Evolutionary conservation across 2,329 filamentous ascomycete species (phyloP), one percentile per base, ranked within the genome.

Genomic region (Pyrenophora teres): DNA sequence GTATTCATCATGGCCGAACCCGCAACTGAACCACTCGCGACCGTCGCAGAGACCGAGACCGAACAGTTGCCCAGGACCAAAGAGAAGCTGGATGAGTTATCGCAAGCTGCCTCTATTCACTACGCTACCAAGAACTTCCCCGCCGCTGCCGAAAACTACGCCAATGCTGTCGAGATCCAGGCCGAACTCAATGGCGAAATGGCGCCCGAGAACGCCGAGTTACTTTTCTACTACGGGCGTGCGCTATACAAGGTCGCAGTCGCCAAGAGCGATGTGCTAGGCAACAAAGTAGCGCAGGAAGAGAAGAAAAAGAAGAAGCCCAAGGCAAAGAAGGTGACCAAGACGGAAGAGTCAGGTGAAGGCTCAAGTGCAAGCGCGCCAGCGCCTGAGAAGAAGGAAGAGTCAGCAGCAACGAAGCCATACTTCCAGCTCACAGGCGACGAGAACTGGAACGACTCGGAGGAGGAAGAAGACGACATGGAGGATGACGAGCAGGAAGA

Each of bases 181-280:
- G 90, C 90, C 51, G 85, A 90, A 72, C 80, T 97, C 72, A 94
- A 97, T 73, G 94, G 93, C 73, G 94, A 97, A 76, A 89, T 95
- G 82, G 86, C 86, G 13, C 86, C 90, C 3, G 87, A 91, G 51
- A 99, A 99, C 66, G 93, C 92, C 43, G 93, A 97, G 71, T 84
- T 99, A 40, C 84, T 97, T 16, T 99, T 96, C 74, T 84, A 92
- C 59, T 99, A 99, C 75, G 94, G 94, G 12, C 90, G 93, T 70
- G 91, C 91, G 50, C 79, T 99, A 16, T 97, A 96, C 81, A 92
- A 92, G 73, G 89, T 97, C 54, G 94, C 92, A 25, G 89, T 97
- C 72, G 87, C 86, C 73, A 96, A 96, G 75, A 97, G 92, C 70
- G 92, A 97, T 69, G 92, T 99, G 19, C 81, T 99, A 31, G 94